Percentiles rank a stretch among this genome's conserved stretches.
Conservation (phyloP, 169 alveolate genomes). For the Cryptosporidium ryanae region DNA sequence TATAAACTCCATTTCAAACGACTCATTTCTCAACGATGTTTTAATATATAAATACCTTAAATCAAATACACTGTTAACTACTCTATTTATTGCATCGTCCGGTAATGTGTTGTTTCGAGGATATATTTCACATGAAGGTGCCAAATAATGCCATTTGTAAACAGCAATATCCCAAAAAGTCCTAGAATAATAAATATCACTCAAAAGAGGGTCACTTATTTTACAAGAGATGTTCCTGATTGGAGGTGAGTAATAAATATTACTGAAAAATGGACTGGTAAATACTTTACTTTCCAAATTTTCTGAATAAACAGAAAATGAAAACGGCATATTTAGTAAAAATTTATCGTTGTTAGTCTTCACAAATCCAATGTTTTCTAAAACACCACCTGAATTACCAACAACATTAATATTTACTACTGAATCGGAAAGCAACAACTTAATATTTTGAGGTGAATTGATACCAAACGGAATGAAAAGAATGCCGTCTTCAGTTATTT, state of each 20-base stretch:
- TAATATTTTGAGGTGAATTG: not conserved
- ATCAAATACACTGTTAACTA: not conserved
- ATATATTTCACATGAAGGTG: slow-evolving; percentile 26
- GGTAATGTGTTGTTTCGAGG: not conserved
- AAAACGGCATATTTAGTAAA: slow-evolving; percentile 24
- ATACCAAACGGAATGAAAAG: slow-evolving; percentile 1
- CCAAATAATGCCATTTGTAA: not conserved
- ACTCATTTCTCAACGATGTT: too few species aligned
- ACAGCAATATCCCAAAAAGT: slow-evolving; percentile 23
- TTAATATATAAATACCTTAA: too few species aligned
- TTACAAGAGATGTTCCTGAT: slow-evolving; percentile 8
- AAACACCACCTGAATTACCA: too few species aligned
- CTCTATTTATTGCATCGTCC: not conserved
- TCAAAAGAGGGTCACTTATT: not conserved
- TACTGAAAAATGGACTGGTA: slow-evolving; percentile 18
- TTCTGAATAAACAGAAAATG: slow-evolving; percentile 13
- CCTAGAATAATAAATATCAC: slow-evolving; percentile 2
- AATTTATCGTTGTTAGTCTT: slow-evolving; percentile 1
- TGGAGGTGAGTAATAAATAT: slow-evolving; percentile 56
- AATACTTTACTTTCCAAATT: not conserved
- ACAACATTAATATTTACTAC: slow-evolving; percentile 1
- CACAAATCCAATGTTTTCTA: not conserved
- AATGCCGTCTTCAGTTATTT: slow-evolving; percentile 15
- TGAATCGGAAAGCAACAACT: not conserved
- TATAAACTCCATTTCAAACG: too few species aligned